A percentile compares a stretch with the other conserved stretches of the same genome.
Conservation (phyloP, 78 protist species). For the Tieghemostelium lacteum region DNA sequence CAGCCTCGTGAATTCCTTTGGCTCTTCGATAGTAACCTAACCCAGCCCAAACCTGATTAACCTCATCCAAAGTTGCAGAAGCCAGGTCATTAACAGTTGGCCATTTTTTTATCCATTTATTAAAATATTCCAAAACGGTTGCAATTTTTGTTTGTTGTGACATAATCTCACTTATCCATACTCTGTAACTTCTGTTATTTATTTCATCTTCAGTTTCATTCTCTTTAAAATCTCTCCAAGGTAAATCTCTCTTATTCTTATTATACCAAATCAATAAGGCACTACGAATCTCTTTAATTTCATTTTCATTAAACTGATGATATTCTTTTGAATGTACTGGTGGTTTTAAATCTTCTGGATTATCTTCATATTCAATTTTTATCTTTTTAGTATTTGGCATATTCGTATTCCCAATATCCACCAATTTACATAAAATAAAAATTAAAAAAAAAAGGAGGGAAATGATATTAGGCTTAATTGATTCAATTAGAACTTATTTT, state of each 20-base stretch:
- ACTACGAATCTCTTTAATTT: constrained; percentile 31
- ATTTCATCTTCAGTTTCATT: neutral
- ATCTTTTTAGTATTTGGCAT: neutral
- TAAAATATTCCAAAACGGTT: constrained; percentile 78
- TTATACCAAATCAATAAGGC: constrained; percentile 63
- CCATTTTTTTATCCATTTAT: constrained; percentile 80
- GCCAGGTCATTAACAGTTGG: constrained; percentile 88
- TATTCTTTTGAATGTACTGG: neutral
- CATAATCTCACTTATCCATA: constrained; percentile 95
- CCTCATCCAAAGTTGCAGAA: constrained; percentile 46
- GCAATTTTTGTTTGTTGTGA: constrained; percentile 89
- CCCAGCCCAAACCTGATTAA: constrained; percentile 86
- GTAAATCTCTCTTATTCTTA: constrained; percentile 65
- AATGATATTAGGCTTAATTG: too few species aligned
- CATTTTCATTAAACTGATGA: constrained; percentile 33
- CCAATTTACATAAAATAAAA: too few species aligned
- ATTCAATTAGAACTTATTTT: too few species aligned
- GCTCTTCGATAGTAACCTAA: constrained; percentile 94
- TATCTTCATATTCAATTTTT: neutral
- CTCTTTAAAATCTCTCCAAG: constrained; percentile 62
- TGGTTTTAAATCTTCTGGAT: neutral
- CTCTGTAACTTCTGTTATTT: constrained; percentile 70
- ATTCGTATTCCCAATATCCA: too few species aligned
- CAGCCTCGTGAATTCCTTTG: constrained; percentile 80
- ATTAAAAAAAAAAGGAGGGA: too few species aligned